phyloP scores from a whole-genome alignment of 352 stramenopile species.

The Globisporangium megalacanthum region DNA sequence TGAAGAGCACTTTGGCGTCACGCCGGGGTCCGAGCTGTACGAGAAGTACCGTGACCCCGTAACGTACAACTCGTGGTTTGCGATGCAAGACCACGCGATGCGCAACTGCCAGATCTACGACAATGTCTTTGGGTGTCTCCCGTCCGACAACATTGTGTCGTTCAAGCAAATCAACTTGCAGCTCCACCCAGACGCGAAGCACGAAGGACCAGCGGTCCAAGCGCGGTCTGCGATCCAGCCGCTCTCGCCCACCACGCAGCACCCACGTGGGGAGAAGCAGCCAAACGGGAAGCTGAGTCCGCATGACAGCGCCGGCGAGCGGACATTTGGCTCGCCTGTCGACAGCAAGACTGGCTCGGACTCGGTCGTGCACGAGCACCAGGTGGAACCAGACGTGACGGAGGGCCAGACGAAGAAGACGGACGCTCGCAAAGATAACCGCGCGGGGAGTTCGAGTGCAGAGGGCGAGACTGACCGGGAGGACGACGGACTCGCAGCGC shows the following conservation, averaged over 20 bases:
- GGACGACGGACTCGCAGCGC: slow-evolving; percentile 2
- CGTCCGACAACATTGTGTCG: slow-evolving; percentile 61
- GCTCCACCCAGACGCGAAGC: slow-evolving; percentile 19
- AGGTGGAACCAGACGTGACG: slow-evolving; percentile 8
- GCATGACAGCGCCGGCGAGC: not conserved
- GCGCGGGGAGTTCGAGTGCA: not conserved
- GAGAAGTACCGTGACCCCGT: slow-evolving; percentile 61
- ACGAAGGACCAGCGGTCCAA: slow-evolving; percentile 11
- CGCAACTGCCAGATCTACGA: slow-evolving; percentile 81
- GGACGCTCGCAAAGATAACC: not conserved
- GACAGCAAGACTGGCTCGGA: slow-evolving; percentile 4
- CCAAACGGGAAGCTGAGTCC: not conserved
- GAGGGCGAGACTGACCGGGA: slow-evolving; percentile 1
- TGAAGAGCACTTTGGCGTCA: slow-evolving; percentile 76
- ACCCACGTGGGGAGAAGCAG: slow-evolving; percentile 5
- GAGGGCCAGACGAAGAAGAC: not conserved
- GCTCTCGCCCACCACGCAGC: slow-evolving; percentile 9
- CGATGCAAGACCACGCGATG: slow-evolving; percentile 84
- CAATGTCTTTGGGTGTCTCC: slow-evolving; percentile 73
- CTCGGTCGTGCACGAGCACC: slow-evolving; percentile 5
- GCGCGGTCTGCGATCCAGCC: slow-evolving; percentile 6
- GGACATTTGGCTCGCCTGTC: slow-evolving; percentile 6
- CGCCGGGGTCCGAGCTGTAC: slow-evolving; percentile 39
- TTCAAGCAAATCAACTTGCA: slow-evolving; percentile 70
- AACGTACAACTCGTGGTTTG: slow-evolving; percentile 61